These are phyloP conservation scores for Saturnispora dispora DNA, from an alignment of 805 yeast genomes.

Conservation along the genomic window DNA sequence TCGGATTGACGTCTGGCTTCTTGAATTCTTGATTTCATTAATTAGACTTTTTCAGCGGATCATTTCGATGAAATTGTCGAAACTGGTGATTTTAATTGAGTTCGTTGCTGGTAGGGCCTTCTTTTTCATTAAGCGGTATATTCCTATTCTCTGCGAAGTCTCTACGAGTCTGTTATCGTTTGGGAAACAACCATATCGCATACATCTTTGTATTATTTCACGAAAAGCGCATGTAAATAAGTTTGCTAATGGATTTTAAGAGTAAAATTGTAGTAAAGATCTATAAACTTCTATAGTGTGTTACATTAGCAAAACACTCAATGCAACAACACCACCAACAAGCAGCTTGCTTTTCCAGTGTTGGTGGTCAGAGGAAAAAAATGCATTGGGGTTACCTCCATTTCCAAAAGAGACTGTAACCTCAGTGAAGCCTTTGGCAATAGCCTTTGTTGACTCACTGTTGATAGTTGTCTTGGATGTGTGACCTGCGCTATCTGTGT, in stretches of 20 bases:
- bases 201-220: conserved; percentile 40
- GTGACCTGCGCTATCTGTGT: conserved; percentile 3
- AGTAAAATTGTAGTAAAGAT: conserved; percentile 8
- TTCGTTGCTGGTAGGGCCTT: conserved; percentile 48
- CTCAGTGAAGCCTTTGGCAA: conserved; percentile 16
- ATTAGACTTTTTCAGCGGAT: conserved; percentile 4
- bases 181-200: conserved; percentile 99
- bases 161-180: conserved; percentile 81
- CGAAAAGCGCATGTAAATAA: background rate
- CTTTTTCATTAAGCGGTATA: conserved; percentile 71
- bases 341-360: conserved; percentile 18
- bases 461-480: conserved; percentile 6
- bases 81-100: conserved; percentile 35
- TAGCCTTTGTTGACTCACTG: conserved; percentile 13
- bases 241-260: background rate
- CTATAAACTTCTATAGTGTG: background rate
- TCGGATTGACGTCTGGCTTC: conserved; percentile 8
- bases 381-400: conserved; percentile 7
- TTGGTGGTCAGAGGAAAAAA: background rate
- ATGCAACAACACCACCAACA: conserved; percentile 17
- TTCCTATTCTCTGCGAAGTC: conserved; percentile 99
- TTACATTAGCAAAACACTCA: conserved; percentile 15
- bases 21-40: conserved; percentile 14
- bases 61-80: background rate
- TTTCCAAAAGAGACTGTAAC: conserved; percentile 14